Percentiles rank a stretch among this genome's conserved stretches.
These are phyloP conservation scores for Wickerhamiella pararugosa DNA, from an alignment of 1,139 yeast genomes.

Conservation along the genomic window DNA sequence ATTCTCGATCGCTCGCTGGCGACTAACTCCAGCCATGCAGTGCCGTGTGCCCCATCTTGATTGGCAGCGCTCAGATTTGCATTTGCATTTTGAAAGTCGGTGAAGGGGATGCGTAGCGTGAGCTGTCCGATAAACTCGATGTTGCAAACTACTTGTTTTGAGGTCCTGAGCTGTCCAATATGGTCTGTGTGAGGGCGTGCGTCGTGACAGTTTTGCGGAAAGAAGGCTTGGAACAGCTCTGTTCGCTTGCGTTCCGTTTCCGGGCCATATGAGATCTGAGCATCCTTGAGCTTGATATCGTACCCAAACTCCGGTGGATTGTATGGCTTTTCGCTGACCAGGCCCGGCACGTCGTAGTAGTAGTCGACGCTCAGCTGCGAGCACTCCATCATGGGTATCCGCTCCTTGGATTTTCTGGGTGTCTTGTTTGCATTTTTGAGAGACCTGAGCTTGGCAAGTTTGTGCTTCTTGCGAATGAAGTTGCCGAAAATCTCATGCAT, in stretches of 20 bases:
- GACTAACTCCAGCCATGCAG: conserved; percentile 61
- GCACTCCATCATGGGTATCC: conserved; percentile 39
- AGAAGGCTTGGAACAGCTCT: conserved; percentile 47
- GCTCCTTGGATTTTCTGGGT: conserved; percentile 16
- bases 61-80: conserved; percentile 7
- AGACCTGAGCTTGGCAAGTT: background rate
- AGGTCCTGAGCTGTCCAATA: conserved; percentile 40
- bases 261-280: conserved; percentile 77
- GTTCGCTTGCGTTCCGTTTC: conserved; percentile 85
- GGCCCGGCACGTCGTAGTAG: conserved; percentile 63
- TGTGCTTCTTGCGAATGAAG: conserved; percentile 12
- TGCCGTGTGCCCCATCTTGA: conserved; percentile 50
- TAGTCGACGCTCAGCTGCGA: conserved; percentile 39
- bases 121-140: conserved; percentile 45
- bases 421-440: background rate
- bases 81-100: conserved; percentile 41
- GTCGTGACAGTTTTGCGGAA: conserved; percentile 55
- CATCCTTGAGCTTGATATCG: conserved; percentile 42
- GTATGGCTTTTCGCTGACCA: background rate
- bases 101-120: conserved; percentile 62
- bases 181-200: conserved; percentile 32
- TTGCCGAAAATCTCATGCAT: background rate
- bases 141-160: conserved; percentile 40
- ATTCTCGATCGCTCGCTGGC: conserved; percentile 40
- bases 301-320: conserved; percentile 29